Percentiles rank a stretch among this genome's conserved stretches.
Evolutionary conservation across 1,139 yeast genomes (phyloP).

Genomic region (Sugiyamaella novakii): DNA sequence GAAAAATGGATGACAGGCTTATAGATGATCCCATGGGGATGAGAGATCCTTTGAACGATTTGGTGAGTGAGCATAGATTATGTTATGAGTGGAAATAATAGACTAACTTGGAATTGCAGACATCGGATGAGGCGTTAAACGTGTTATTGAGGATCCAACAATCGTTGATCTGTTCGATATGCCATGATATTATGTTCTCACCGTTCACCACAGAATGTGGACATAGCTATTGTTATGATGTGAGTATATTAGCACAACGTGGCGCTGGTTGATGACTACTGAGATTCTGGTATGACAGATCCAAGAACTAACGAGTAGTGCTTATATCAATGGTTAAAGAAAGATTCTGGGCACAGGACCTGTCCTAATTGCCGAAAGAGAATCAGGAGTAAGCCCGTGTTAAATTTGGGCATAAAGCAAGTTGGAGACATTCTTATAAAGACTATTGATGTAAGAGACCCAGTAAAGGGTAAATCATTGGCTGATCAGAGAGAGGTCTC

Average conservation of each 20-base stretch:
- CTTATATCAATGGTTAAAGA: constrained; percentile 35
- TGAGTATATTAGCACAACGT: constrained; percentile 19
- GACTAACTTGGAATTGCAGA: constrained; percentile 1
- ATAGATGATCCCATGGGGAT: constrained; percentile 27
- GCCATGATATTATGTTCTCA: constrained; percentile 40
- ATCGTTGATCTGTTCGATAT: constrained; percentile 38
- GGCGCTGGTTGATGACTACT: neutral
- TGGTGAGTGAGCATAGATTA: constrained; percentile 21
- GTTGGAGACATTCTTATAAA: constrained; percentile 23
- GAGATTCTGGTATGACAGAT: too few relatives aligned
- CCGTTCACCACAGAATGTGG: constrained; percentile 43
- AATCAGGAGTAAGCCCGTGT: constrained; percentile 28
- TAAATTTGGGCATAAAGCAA: constrained; percentile 23
- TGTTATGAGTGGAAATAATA: too few relatives aligned
- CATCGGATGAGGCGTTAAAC: constrained; percentile 21
- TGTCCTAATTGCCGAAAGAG: constrained; percentile 36
- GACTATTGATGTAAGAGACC: constrained; percentile 21
- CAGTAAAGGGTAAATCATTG: constrained; percentile 16
- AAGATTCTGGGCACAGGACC: constrained; percentile 25
- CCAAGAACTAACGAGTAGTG: constrained; percentile 28
- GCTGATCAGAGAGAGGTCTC: constrained; percentile 23
- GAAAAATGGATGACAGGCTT: constrained; percentile 13
- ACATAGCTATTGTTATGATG: constrained; percentile 41
- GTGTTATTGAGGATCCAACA: constrained; percentile 30
- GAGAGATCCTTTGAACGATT: constrained; percentile 17